Evolutionary conservation across 2,329 filamentous ascomycete genomes (phyloP), one percentile per base, ranked within the genome.

Genomic region (Fusarium setosum): DNA sequence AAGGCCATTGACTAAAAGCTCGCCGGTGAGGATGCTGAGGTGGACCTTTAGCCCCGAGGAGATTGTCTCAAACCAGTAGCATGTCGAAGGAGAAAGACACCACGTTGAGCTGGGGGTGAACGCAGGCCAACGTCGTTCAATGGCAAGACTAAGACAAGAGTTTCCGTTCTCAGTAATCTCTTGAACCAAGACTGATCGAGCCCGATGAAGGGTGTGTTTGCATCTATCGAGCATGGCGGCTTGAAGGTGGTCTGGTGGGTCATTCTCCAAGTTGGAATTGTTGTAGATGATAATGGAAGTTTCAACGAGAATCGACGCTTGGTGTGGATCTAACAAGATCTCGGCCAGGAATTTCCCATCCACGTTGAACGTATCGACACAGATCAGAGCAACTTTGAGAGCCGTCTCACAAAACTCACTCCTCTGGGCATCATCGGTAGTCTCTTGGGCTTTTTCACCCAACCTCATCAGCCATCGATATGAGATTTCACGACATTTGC

Each of bases 241-340:
- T 9, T 55, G 24, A 2, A 65, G 20, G 2, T 31, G 4, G 21
- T 10, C 10, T 15, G 4, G 9, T 10, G 7, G 12, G 10, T 20
- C 32, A 0, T 32, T 26, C 4, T 10, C 49, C 4, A 49, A 4
- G 5, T n/a, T 15, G 3, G 44, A 24, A 7, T 52, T 56, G 18
- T 69, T 67, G 21, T 56, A 23, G 4, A 63, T 50, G 5, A 47
- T 34, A 4, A 68, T 59, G 0, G 58, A 69, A 3, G 17, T 13
- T 18, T 71, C 67, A 5, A 72, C 3, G 0, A 69, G 18, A 8
- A 68, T 49, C 3, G 61, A 65, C 2, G 67, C 59, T 17, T 65
- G 44, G 6, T 61, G 4, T 2, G 61, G 13, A 4, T 62, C 37
- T 3, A 3, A 6, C 4, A 72, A 18, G 2, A 64, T 45, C 4